phyloP scores from a whole-genome alignment of 2,329 filamentous ascomycete species.

The Cordyceps pruinosa region DNA sequence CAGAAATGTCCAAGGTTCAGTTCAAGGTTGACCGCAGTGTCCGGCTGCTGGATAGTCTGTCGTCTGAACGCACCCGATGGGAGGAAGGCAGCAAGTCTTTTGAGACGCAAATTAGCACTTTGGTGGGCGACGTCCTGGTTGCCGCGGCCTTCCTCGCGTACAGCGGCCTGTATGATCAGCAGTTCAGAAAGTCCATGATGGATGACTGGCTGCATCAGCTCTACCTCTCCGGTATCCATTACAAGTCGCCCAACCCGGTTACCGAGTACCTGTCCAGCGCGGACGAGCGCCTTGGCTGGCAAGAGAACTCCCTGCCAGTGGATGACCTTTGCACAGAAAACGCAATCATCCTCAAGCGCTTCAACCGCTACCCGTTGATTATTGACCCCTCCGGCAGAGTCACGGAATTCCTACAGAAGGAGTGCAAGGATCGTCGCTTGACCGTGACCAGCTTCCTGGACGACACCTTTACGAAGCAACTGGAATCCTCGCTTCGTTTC shows the following conservation, averaged over 20 bases:
- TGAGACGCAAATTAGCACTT: constrained; percentile 92
- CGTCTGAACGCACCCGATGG: constrained; percentile 89
- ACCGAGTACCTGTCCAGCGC: constrained; percentile 96
- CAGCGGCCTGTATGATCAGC: constrained; percentile 93
- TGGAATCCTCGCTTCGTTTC: constrained; percentile 94
- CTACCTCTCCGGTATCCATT: constrained; percentile 83
- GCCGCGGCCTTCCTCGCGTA: constrained; percentile 98
- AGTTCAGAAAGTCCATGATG: constrained; percentile 94
- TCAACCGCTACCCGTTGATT: constrained; percentile 97
- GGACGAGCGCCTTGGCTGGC: constrained; percentile 91
- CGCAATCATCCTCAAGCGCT: constrained; percentile 92
- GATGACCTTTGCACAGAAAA: constrained; percentile 98
- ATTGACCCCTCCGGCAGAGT: constrained; percentile 95
- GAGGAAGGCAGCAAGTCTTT: constrained; percentile 97
- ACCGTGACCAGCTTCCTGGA: constrained; percentile 98
- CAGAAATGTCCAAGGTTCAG: constrained; percentile 91
- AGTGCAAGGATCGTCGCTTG: constrained; percentile 86
- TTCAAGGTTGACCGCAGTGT: constrained; percentile 98
- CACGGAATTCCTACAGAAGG: constrained; percentile 89
- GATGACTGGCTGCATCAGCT: constrained; percentile 97
- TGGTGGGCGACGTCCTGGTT: constrained; percentile 90
- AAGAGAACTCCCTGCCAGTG: constrained; percentile 85
- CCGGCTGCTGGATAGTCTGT: constrained; percentile 85
- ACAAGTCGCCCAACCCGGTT: constrained; percentile 88
- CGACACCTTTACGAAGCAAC: constrained; percentile 94